Evolutionary conservation across 2,329 filamentous ascomycete genomes (phyloP), one percentile per base, ranked within the genome.

Genomic region (Fusarium clavum): DNA sequence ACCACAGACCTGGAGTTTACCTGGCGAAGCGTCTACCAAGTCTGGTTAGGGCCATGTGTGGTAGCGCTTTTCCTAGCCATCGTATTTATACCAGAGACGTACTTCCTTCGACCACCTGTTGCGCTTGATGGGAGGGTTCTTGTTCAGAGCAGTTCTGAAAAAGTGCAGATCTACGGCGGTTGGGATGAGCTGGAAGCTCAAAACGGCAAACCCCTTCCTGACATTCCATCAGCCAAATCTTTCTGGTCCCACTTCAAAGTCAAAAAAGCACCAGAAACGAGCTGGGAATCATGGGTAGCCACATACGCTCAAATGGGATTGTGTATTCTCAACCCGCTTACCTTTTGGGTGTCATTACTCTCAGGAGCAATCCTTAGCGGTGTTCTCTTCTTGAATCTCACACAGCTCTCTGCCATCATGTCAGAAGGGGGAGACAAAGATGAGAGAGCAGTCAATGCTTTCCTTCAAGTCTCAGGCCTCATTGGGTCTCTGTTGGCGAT

Each of bases 281-380:
- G 45, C 9, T 55, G 48, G 32, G 57, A 48, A 7, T 65, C 69
- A 1, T 22, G 52, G 45, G 27, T 34, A 8, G 43, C 56, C 2
- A 73, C 71, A 6, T 73, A 71, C 22, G 57, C 61, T 29, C 71
- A 73, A 14, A 73, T 73, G 64, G 27, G 71, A 3, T 14, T 71
- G 5, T 73, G 70, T 4, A 61, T 73, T 4, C 25, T 73, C 2
- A 73, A 73, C 4, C 71, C 71, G 7, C 56, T 73, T 1, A 72
- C 64, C 2, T 73, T 73, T 3, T 71, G 70, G 70, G 64, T 73
- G 6, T 65, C 67, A 11, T 11, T 73, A 1, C 71, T 73, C 6
- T 44, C 64, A 0, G 71, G 70, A 2, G 62, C 64, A 9, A 66
- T 52, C 13, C 61, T 71, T 1, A 70, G 69, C 6, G 65, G 69